Evolutionary conservation across 768 basidiomycete genomes (phyloP).

Genomic region (Terana coerulea): DNA sequence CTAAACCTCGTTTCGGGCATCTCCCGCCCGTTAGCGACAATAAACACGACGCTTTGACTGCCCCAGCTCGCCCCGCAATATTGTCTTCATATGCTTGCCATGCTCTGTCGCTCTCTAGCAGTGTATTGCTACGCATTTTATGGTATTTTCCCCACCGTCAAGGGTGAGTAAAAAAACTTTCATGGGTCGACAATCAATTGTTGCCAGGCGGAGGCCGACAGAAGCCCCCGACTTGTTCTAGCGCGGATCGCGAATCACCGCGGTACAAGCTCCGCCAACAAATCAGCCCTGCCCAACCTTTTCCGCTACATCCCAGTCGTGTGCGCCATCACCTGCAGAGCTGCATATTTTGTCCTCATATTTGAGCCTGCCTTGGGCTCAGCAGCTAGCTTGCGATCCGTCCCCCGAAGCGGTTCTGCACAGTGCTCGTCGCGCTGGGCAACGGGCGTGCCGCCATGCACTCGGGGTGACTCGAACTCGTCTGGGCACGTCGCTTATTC

Average conservation of each 20-base stretch:
- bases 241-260: slow-evolving; percentile 18
- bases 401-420: not conserved
- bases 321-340: not conserved
- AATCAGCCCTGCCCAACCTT: not conserved
- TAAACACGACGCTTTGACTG: not conserved
- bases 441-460: not conserved
- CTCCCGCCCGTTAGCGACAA: not conserved
- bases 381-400: not conserved
- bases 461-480: no score
- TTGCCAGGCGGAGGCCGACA: slow-evolving; percentile 12
- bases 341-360: no score
- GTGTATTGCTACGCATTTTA: not conserved
- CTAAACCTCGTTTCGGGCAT: slow-evolving; percentile 8
- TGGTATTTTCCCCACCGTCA: not conserved
- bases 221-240: slow-evolving; percentile 11
- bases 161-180: not conserved
- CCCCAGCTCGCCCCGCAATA: not conserved
- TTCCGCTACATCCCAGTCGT: not conserved
- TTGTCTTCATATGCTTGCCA: not conserved
- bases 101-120: not conserved
- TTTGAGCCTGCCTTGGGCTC: not conserved
- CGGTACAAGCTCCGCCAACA: slow-evolving; percentile 11
- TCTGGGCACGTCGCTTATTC: slow-evolving; percentile 2
- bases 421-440: not conserved
- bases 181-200: slow-evolving; percentile 5